Conservation (phyloP, 306 rosid genomes). For the Lupinus albus region DNA sequence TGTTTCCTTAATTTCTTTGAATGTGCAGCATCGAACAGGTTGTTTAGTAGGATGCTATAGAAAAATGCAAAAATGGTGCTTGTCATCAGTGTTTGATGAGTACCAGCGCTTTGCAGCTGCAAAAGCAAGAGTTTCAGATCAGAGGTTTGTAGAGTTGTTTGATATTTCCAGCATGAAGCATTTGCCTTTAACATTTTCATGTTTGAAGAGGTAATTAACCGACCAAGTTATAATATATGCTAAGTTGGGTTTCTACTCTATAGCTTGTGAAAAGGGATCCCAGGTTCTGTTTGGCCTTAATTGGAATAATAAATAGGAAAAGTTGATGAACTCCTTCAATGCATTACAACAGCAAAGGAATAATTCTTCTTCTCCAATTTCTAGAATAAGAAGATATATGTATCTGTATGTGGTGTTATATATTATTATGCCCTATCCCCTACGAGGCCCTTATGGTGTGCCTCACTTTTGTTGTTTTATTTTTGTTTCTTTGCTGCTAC, state of each 20-base stretch:
- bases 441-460: conserved; percentile 8
- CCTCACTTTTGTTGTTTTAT: background rate
- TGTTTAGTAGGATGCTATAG: conserved; percentile 96
- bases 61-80: conserved; percentile 90
- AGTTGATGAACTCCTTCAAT: conserved; percentile 61
- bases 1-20: conserved; percentile 14
- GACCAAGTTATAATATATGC: conserved; percentile 19
- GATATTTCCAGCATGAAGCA: conserved; percentile 82
- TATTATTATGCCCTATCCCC: background rate
- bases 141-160: conserved; percentile 89
- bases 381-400: conserved; percentile 32
- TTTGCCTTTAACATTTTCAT: conserved; percentile 71
- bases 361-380: conserved; percentile 43
- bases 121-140: conserved; percentile 94
- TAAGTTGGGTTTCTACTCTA: conserved; percentile 44
- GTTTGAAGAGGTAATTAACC: conserved; percentile 54
- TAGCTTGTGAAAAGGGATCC: conserved; percentile 46
- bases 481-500: conserved; percentile 40
- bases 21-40: conserved; percentile 92
- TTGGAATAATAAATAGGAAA: conserved; percentile 53
- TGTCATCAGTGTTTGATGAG: conserved; percentile 87
- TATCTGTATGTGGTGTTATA: conserved; percentile 14
- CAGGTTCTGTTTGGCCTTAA: conserved; percentile 32
- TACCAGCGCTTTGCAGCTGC: conserved; percentile 97
- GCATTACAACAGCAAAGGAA: conserved; percentile 57